Percentiles rank a stretch among this genome's conserved stretches.
Evolutionary conservation across 306 rosid species (phyloP).

Genomic region (Cercis canadensis): DNA sequence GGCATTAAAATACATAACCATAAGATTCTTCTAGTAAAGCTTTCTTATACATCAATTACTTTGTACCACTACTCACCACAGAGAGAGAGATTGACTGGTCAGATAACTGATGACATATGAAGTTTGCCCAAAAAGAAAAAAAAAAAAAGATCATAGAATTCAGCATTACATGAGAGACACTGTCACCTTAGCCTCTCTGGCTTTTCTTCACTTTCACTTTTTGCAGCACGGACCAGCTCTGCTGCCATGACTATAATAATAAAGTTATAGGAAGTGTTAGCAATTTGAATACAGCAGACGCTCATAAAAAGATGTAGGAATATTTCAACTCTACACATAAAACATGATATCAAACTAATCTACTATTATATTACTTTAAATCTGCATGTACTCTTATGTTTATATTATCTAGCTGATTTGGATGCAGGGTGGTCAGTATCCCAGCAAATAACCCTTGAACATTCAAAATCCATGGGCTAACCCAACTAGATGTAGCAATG

Average conservation of each 20-base stretch:
- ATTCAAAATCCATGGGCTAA: conserved; percentile 19
- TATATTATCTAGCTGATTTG: background rate
- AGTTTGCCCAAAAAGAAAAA: no score
- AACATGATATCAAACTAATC: conserved; percentile 3
- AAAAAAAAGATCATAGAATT: background rate
- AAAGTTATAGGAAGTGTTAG: conserved; percentile 33
- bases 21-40: background rate
- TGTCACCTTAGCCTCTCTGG: conserved; percentile 84
- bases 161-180: conserved; percentile 32
- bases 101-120: conserved; percentile 19
- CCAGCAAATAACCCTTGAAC: background rate
- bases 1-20: background rate
- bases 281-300: background rate
- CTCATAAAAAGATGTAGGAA: no score
- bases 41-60: background rate
- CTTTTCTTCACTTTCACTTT: conserved; percentile 60
- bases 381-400: background rate
- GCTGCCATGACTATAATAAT: conserved; percentile 87
- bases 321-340: conserved; percentile 9
- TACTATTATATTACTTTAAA: background rate
- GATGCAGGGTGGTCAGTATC: background rate
- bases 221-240: conserved; percentile 77
- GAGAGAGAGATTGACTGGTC: conserved; percentile 4
- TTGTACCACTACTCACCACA: background rate
- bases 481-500: no score